Percentiles rank a stretch among this genome's conserved stretches.
Evolutionary conservation across 208 protist genomes (phyloP).

Genomic region (Trypanosomatidae sp.): DNA sequence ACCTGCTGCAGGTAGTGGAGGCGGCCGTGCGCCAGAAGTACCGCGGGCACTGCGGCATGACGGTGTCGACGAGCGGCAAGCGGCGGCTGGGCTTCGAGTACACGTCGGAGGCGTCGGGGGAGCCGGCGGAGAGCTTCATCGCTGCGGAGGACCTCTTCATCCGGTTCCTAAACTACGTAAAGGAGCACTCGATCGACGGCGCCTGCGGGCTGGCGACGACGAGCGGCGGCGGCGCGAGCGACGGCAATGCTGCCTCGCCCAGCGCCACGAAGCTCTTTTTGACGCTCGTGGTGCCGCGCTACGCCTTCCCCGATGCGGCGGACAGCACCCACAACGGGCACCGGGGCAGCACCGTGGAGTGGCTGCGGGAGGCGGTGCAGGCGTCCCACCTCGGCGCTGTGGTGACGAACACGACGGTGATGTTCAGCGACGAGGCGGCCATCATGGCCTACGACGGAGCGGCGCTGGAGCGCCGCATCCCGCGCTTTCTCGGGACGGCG

Average conservation of each 20-base stretch:
- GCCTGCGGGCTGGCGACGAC: constrained; percentile 57
- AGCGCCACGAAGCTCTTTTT: constrained; percentile 42
- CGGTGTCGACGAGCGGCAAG: constrained; percentile 12
- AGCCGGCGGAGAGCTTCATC: constrained; percentile 45
- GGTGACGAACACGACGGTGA: constrained; percentile 34
- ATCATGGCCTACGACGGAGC: constrained; percentile 55
- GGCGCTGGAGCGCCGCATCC: constrained; percentile 22
- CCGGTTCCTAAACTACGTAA: constrained; percentile 82
- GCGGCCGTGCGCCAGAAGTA: constrained; percentile 51
- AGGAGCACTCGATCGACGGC: constrained; percentile 77
- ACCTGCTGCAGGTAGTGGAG: constrained; percentile 42
- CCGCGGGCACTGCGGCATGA: constrained; percentile 54
- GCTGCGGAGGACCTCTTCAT: constrained; percentile 74
- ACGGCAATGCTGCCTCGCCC: not conserved
- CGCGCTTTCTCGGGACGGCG: constrained; percentile 18
- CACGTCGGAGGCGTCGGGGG: constrained; percentile 26
- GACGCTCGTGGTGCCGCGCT: constrained; percentile 77
- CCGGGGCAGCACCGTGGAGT: constrained; percentile 35
- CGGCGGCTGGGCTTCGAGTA: constrained; percentile 51
- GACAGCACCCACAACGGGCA: constrained; percentile 2
- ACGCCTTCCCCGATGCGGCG: constrained; percentile 50
- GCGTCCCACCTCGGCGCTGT: constrained; percentile 60
- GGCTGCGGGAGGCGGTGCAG: constrained; percentile 71
- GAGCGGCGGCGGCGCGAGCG: constrained; percentile 5
- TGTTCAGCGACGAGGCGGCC: constrained; percentile 81